Percentiles rank a stretch among this genome's conserved stretches.
Conservation (phyloP, 2,329 filamentous ascomycete species). For the Chalara sp. region DNA sequence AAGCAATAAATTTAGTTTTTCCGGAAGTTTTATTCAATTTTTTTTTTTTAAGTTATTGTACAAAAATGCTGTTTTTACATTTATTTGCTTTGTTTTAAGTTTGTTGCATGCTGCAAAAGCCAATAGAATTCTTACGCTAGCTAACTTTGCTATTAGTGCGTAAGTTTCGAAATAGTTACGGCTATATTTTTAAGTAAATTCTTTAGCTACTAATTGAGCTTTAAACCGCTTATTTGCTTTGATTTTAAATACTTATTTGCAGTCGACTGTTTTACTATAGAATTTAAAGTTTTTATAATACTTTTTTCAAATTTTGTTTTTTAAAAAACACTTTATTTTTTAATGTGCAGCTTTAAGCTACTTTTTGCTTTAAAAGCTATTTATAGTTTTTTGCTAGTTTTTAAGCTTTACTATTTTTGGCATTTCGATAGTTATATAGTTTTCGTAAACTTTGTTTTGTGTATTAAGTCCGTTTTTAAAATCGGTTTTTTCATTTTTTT, state of each 20-base stretch:
- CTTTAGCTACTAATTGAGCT: not conserved
- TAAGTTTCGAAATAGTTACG: not conserved
- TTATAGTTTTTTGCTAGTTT: not conserved
- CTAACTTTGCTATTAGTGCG: too few relatives aligned
- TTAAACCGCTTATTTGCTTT: not conserved
- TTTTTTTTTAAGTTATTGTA: too few relatives aligned
- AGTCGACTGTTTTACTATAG: too few relatives aligned
- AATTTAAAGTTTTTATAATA: not conserved
- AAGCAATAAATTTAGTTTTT: too few relatives aligned
- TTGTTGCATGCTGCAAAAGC: too few relatives aligned
- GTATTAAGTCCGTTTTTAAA: too few relatives aligned
- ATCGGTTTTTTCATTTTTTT: not conserved
- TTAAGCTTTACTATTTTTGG: not conserved
- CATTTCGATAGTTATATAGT: not conserved
- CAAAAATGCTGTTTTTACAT: too few relatives aligned
- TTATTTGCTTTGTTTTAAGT: too few relatives aligned
- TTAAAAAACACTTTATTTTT: not conserved
- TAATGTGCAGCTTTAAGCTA: not conserved
- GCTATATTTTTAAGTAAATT: not conserved
- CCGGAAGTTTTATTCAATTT: too few relatives aligned
- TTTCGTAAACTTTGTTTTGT: too few relatives aligned
- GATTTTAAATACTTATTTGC: too few relatives aligned
- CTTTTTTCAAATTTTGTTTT: not conserved
- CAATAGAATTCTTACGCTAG: too few relatives aligned
- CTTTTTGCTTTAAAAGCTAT: not conserved